Base-by-base conservation (phyloP, 192 early-diverging fungal genomes). In the Backusella luteola region DNA sequence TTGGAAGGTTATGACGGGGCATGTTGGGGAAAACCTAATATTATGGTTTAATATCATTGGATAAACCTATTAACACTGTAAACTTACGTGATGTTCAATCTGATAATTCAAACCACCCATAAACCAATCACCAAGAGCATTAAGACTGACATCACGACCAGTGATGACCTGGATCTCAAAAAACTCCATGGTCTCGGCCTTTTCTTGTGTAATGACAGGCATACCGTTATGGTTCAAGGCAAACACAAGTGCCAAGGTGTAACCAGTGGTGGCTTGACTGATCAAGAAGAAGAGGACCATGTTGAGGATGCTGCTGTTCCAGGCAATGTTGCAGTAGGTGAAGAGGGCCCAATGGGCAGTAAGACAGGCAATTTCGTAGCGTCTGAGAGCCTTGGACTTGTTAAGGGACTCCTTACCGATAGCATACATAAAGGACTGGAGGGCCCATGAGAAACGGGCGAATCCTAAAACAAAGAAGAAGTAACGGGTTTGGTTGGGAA, bases 191-290 rank as follows among this genome's bases (percentile, higher is more conserved):
- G 86, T 77, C 17, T 86, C 80, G 59, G 90, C 84, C 77, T 93
- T 85, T 52, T 90, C 83, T 56, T 84, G 73, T 9, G 89, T 86
- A 80, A 92, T 91, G 34, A 95, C 85, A n/a, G 93, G 90, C 93
- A 94, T 95, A 69, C 94, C 94, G 81, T 90, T 93, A 83, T 95
- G 94, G 82, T 95, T 95, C 35, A 95, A 79, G 23, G 90, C 88
- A 73, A 95, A 94, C 7, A 94, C 92, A 70, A 91, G 76, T 29
- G 92, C 91, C 49, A 95, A 79, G 63, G 92, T 81, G 66, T 93
- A 86, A 26, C 94, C 94, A 69, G 89, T 90, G 12, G 85, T 85
- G 39, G 89, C 82, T 77, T 95, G 92, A 23, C 89, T 81, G 23
- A 90, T 73, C 66, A 89, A 63, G 69, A 93, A 85, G 82, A 90